Conservation (phyloP, 2,329 filamentous ascomycete genomes). For the Passalora sequoiae region DNA sequence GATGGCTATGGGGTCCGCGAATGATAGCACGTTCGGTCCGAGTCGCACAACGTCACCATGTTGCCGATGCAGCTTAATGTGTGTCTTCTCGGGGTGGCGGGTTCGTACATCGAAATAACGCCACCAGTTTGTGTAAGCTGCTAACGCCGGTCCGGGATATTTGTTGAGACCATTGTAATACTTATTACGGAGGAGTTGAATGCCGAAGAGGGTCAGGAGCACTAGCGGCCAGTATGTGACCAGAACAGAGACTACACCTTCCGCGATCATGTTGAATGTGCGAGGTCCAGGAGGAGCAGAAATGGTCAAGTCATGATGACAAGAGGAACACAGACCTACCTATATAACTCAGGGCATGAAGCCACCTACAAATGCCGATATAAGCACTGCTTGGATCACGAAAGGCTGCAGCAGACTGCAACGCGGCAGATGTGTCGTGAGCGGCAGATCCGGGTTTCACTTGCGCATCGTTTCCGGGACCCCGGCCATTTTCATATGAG, state of each 20-base stretch:
- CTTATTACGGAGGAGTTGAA: constrained; percentile 42
- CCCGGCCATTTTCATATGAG: too few species aligned
- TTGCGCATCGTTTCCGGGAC: background rate
- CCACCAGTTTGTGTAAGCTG: constrained; percentile 68
- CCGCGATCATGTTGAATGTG: constrained; percentile 30
- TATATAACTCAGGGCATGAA: background rate
- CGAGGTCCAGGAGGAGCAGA: background rate
- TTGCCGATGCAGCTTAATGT: constrained; percentile 62
- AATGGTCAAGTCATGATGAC: too few species aligned
- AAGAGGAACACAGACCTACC: background rate
- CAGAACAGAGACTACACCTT: constrained; percentile 26
- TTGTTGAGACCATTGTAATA: constrained; percentile 57
- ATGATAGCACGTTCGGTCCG: constrained; percentile 68
- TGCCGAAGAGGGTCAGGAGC: constrained; percentile 30
- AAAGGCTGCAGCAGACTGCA: too few species aligned
- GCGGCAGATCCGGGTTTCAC: background rate
- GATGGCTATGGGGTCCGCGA: constrained; percentile 66
- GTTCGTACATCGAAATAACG: constrained; percentile 64
- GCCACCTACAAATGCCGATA: background rate
- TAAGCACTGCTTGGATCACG: too few species aligned
- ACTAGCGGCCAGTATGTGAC: constrained; percentile 40
- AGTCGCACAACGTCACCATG: constrained; percentile 70
- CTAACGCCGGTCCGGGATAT: constrained; percentile 68
- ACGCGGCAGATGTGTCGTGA: constrained; percentile 3
- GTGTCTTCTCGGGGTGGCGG: constrained; percentile 61